Base-by-base conservation (phyloP, 202 grass and related monocot species). In the Saccharum hybrid region DNA sequence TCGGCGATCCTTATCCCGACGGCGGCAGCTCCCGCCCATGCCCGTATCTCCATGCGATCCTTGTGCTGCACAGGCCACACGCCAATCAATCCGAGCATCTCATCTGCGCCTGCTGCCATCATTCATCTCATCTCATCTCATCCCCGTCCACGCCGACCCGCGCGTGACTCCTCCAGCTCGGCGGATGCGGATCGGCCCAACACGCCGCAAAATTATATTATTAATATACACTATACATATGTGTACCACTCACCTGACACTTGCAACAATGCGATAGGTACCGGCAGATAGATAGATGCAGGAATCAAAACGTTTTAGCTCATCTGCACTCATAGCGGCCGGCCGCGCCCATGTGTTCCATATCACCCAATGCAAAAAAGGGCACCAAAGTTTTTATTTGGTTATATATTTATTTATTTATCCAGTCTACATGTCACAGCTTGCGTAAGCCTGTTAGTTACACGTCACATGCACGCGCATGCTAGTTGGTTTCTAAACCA, bases 1-100 rank as follows among this genome's bases (percentile, higher is more conserved):
- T 6, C 28, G 16, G 8, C 6, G 28, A 54, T 74, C 72, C 30
- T 74, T 74, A 37, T 74, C 48, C 49, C 2, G 46, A n/a, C 66
- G 2, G 36, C 9, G 7, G 8, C 31, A 34, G 33, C 5, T 0
- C 4, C 63, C 7, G 1, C 37, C 68, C 39, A 11, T 36, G 33
- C 63, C 63, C 46, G 46, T 74, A 56, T 74, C 72, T 21, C 23
- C 49, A 38, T n/a, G 49, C 49, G 72, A 75, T 75, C 18, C 72
- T 37, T n/a, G 4, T 75, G 72, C 49, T 33, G 31, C 31, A 33
- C 31, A 33, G 31, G 31, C 31, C 31, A 33, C 31, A 33, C 31
- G 31, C 31, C 3, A 34, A 19, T 26, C 22, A 26, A 26, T 26
- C 26, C 43, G 12, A 9, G 40, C 21, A 43, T 70, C 68, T 2